Base-by-base conservation (phyloP, 495 filamentous ascomycete species). In the Recurvomyces mirabilis region DNA sequence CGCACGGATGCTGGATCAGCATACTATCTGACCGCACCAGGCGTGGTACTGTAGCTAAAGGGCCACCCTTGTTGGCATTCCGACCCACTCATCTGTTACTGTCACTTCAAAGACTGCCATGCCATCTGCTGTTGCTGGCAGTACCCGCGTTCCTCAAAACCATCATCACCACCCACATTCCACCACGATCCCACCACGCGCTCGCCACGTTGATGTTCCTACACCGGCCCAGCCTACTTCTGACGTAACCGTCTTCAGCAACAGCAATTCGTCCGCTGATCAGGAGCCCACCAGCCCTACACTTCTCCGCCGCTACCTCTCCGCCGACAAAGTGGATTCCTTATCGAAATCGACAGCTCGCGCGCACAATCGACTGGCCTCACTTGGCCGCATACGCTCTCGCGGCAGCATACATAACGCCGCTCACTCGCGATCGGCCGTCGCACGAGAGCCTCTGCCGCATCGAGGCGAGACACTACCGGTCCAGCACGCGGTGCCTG, bases 301-400 rank as follows among this genome's bases (percentile, higher is more conserved):
- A n/a, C n/a, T n/a, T n/a, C n/a, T n/a, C n/a, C n/a, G n/a, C n/a
- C n/a, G n/a, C n/a, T n/a, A n/a, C n/a, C n/a, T n/a, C n/a, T n/a
- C n/a, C n/a, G 41, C 32, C 7, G 47, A 6, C 31, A 51, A 29
- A 12, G 41, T 53, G 50, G 50, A 47, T 48, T 48, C 50, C 29
- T 5, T 18, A 13, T 14, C 43, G 17, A 43, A 37, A 23, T 19
- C 39, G 5, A 54, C 44, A 46, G 10, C 40, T 17, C 51, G 51
- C 41, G 28, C 46, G 12, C 51, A 49, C 41, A 49, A 45, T 15
- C 51, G 51, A 11, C 40, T 54, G 33, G 39, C 51, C 19, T 54
- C 51, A 1, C 40, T 54, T 5, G 37, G 46, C 32, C 45, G 51
- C 22, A 44, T 49, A 11, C 46, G 51, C 15, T 42, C 46, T 12